Evolutionary conservation across 257 asterid species (phyloP).

Genomic region (Solanum etuberosum): DNA sequence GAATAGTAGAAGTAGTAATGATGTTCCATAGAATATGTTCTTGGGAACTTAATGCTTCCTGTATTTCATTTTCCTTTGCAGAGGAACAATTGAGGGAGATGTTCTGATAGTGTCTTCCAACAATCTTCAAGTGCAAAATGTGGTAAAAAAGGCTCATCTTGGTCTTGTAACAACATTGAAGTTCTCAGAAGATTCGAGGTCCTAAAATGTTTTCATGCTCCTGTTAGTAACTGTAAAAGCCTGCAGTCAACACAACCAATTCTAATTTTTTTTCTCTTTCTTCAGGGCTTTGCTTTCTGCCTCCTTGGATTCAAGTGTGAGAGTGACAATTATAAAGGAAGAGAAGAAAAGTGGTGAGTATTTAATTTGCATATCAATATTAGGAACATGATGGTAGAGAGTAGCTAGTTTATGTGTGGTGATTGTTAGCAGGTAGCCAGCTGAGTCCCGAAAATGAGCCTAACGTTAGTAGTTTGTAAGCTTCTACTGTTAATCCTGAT

Average conservation of each 20-base stretch:
- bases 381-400: neutral
- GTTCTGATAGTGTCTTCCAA: constrained; percentile 39
- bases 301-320: constrained; percentile 78
- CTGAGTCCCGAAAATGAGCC: neutral
- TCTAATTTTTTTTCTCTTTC: neutral
- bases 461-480: neutral
- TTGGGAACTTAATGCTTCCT: neutral
- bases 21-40: neutral
- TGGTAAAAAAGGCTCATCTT: constrained; percentile 77
- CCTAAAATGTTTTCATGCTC: neutral
- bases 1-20: neutral
- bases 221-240: neutral
- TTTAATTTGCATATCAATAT: neutral
- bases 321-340: constrained; percentile 55
- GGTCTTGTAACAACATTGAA: constrained; percentile 72
- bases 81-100: constrained; percentile 86
- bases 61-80: constrained; percentile 26
- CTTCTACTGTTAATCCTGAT: neutral
- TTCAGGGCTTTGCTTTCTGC: constrained; percentile 69
- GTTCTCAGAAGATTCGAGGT: constrained; percentile 89
- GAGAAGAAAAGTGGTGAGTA: constrained; percentile 43
- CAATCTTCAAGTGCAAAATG: constrained; percentile 39
- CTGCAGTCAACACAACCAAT: neutral
- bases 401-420: neutral
- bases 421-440: neutral